Evolutionary conservation across 176 grass and related monocot species (phyloP).

Genomic region (bread wheat (Triticum aestivum)): DNA sequence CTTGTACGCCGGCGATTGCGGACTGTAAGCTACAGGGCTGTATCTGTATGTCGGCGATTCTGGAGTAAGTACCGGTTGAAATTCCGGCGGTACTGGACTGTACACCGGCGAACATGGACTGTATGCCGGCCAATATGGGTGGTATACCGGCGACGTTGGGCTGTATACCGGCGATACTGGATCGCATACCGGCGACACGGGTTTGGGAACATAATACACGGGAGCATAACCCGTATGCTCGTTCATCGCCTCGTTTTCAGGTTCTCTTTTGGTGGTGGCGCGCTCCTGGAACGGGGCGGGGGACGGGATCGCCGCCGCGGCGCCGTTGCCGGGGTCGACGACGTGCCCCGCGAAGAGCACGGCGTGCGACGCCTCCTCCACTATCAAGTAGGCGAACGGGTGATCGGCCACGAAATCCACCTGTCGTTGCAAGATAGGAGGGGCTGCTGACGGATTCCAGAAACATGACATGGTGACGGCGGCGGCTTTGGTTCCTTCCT

Average conservation of each 20-base stretch:
- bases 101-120: background rate
- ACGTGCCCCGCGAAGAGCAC: background rate
- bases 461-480: background rate
- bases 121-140: too few species aligned
- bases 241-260: background rate
- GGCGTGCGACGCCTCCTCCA: background rate
- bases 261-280: background rate
- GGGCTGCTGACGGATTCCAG: background rate
- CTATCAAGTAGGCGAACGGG: background rate
- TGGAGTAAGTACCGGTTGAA: background rate
- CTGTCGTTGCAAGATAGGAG: background rate
- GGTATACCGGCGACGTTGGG: too few species aligned
- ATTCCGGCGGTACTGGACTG: background rate
- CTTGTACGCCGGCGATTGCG: too few species aligned
- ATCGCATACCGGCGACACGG: too few species aligned
- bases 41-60: background rate
- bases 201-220: too few species aligned
- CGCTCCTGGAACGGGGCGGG: background rate
- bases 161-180: background rate
- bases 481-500: background rate
- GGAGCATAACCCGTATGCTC: background rate
- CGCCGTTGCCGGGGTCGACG: background rate
- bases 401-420: constrained; percentile 1
- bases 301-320: background rate
- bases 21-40: background rate